Percentiles rank a stretch among this genome's conserved stretches.
Conservation (phyloP, 345 rosid genomes). For the Geranium rotundifolium region DNA sequence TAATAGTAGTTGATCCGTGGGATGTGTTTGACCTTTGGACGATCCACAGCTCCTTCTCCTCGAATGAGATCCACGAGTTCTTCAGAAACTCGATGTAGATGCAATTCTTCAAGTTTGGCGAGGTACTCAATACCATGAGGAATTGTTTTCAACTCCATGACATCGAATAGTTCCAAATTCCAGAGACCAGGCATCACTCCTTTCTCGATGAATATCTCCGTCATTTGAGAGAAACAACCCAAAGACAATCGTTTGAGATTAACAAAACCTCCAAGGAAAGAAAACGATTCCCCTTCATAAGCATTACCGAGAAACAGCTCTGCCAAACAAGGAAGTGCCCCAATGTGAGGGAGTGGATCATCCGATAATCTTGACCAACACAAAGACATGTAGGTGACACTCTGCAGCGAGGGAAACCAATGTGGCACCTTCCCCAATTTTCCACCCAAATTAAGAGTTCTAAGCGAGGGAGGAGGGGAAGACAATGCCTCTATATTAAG, state of each 20-base stretch:
- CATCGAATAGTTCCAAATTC: neutral
- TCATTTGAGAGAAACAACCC: neutral
- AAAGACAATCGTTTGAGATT: neutral
- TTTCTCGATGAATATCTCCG: neutral
- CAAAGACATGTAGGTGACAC: neutral
- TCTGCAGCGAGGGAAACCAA: conserved; percentile 5
- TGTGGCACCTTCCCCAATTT: conserved; percentile 4
- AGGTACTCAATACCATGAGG: conserved; percentile 5
- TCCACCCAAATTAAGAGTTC: neutral
- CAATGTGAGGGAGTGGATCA: conserved; percentile 3
- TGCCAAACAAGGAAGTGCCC: neutral
- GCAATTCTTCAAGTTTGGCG: neutral
- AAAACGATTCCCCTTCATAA: neutral
- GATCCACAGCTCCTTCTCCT: neutral
- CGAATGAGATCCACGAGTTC: neutral
- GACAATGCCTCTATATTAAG: neutral
- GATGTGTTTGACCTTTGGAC: neutral
- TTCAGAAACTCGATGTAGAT: neutral
- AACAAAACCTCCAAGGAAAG: neutral
- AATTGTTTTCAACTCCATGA: neutral
- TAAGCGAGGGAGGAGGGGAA: conserved; percentile 1
- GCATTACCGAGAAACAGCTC: neutral
- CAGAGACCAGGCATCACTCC: conserved; percentile 1
- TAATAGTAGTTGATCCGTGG: neutral
- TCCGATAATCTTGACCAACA: conserved; percentile 1